These are phyloP conservation scores for Auricularia sp. DNA, from an alignment of 768 basidiomycete species.

Conservation along the genomic window DNA sequence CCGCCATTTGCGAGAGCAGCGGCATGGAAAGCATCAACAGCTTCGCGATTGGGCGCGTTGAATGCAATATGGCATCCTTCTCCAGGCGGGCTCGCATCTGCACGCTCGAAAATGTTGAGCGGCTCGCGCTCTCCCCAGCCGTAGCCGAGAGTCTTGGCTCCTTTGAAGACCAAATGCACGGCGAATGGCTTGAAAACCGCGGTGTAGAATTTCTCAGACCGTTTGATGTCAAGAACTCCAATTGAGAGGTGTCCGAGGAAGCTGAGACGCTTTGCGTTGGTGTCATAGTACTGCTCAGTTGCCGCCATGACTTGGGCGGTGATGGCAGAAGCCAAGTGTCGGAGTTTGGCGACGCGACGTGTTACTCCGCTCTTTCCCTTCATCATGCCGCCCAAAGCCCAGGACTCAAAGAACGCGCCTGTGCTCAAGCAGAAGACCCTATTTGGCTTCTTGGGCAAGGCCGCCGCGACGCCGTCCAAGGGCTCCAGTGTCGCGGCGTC, in stretches of 20 bases:
- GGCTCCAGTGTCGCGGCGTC: background rate
- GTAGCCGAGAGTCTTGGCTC: background rate
- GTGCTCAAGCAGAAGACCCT: conserved; percentile 62
- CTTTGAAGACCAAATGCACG: background rate
- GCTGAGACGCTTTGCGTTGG: background rate
- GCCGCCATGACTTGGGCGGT: too few relatives aligned
- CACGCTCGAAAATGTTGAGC: background rate
- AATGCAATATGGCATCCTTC: background rate
- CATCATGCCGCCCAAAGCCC: background rate
- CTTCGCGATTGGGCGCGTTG: background rate
- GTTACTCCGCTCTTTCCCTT: too few relatives aligned
- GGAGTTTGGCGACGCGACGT: too few relatives aligned
- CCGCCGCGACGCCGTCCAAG: background rate
- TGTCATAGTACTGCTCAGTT: background rate
- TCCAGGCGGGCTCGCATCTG: background rate
- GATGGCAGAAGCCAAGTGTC: too few relatives aligned
- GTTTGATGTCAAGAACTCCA: background rate
- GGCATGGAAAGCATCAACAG: conserved; percentile 1
- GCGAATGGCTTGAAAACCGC: background rate
- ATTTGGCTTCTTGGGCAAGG: conserved; percentile 49
- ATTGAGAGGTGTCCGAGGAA: background rate
- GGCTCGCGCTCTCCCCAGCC: background rate
- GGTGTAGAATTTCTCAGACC: background rate
- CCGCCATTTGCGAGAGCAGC: background rate
- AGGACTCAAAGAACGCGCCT: conserved; percentile 6